Base-by-base conservation (phyloP, 163 green algal species). In the Dunaliella salina region DNA sequence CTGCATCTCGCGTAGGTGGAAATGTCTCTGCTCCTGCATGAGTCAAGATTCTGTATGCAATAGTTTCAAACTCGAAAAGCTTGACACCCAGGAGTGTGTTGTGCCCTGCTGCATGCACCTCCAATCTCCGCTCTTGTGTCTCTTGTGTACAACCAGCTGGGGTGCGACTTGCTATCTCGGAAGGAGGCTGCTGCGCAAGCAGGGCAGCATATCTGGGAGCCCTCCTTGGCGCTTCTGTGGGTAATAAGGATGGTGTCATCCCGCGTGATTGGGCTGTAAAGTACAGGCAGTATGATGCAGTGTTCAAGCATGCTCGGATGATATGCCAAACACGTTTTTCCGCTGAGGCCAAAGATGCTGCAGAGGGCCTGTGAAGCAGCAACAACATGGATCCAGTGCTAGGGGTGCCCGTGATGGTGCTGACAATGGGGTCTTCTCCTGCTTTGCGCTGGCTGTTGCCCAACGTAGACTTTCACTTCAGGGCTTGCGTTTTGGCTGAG, bases 101-200 rank as follows among this genome's bases (percentile, higher is more conserved):
- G 17, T 18, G 33, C 33, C 25, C 17, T 83, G 80, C 12, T 30
- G 18, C 80, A 30, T 24, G 33, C 80, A 63, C 13, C 33, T 67
- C 30, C n/a, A 67, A 15, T 57, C 0, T 4, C 59, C 24, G 33
- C 20, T 1, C 20, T n/a, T 40, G 83, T 33, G 67, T 30, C 0
- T 59, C 12, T n/a, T 24, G 20, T n/a, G 83, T 29, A 24, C 20
- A 15, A 59, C 33, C 57, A 13, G 46, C 30, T 0, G 86, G 80
- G 0, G 86, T 91, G 71, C 80, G 88, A 50, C 50, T 85, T 33
- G 89, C 89, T 0, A 35, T 93, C 34, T 46, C 80, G 3, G 91
- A 89, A 35, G 91, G 91, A 0, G 91, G 91, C 17, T 93, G 91
- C 84, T 93, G 88, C 83, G 88, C 91, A 1, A 92, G 89, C 84